Percentiles rank a stretch among this genome's conserved stretches.
Conservation (phyloP, 768 basidiomycete genomes). For the Leccinum disarticulatum region DNA sequence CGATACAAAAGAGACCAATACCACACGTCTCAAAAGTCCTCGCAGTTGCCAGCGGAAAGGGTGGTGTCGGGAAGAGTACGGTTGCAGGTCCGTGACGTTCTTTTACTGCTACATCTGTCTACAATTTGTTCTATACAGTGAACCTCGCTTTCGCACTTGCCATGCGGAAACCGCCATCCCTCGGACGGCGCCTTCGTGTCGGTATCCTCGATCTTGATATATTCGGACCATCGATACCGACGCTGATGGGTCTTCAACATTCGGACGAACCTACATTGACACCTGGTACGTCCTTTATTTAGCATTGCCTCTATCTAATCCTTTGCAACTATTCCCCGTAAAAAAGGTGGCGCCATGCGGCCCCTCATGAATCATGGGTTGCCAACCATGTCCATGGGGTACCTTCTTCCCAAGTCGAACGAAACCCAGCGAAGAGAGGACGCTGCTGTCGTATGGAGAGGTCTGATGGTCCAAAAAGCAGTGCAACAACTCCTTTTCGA, state of each 20-base stretch:
- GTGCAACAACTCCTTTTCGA: constrained; percentile 96
- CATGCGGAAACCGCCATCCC: constrained; percentile 36
- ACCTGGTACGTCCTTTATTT: constrained; percentile 44
- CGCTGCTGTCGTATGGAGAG: constrained; percentile 90
- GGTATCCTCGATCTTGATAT: constrained; percentile 94
- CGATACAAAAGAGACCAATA: constrained; percentile 54
- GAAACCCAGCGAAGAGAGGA: constrained; percentile 57
- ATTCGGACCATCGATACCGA: constrained; percentile 93
- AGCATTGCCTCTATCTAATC: not conserved
- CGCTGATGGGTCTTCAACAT: constrained; percentile 84
- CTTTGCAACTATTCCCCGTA: not conserved
- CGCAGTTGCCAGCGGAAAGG: constrained; percentile 90
- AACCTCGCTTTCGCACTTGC: constrained; percentile 81
- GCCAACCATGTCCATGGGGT: constrained; percentile 97
- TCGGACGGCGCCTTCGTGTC: constrained; percentile 53
- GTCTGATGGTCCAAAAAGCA: constrained; percentile 97
- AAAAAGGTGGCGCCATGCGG: constrained; percentile 63
- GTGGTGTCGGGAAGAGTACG: constrained; percentile 95
- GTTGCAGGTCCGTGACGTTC: constrained; percentile 63
- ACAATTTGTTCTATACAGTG: constrained; percentile 41
- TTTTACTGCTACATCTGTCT: not conserved
- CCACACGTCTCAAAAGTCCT: constrained; percentile 79
- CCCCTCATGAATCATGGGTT: constrained; percentile 88
- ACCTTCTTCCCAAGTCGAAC: constrained; percentile 65
- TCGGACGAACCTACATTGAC: constrained; percentile 79